phyloP scores from a whole-genome alignment of 345 rosid species.

The Noccaea caerulescens region DNA sequence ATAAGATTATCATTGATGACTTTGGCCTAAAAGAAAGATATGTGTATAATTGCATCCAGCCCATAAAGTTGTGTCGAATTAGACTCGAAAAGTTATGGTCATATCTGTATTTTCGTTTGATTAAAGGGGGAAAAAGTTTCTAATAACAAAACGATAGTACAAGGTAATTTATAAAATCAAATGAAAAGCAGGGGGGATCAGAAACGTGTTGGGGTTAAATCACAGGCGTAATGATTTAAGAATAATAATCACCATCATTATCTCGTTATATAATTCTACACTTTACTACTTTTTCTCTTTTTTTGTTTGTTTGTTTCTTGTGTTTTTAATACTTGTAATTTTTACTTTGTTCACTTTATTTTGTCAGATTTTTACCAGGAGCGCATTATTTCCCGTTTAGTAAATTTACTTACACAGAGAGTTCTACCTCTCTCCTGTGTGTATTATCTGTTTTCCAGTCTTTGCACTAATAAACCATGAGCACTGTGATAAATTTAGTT shows the following conservation, averaged over 20 bases:
- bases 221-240: slow-evolving; percentile 70
- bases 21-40: slow-evolving; percentile 7
- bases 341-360: slow-evolving; percentile 3
- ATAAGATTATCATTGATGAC: slow-evolving; percentile 22
- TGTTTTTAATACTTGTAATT: background rate
- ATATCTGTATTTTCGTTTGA: slow-evolving; percentile 22
- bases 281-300: slow-evolving; percentile 18
- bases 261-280: slow-evolving; percentile 30
- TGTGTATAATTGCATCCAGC: slow-evolving; percentile 40
- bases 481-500: slow-evolving; percentile 8
- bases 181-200: slow-evolving; percentile 23
- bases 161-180: slow-evolving; percentile 18
- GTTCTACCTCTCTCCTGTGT: slow-evolving; percentile 19
- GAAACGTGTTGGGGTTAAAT: slow-evolving; percentile 38
- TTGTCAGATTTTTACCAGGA: slow-evolving; percentile 23
- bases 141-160: slow-evolving; percentile 12
- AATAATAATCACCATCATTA: slow-evolving; percentile 74
- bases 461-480: slow-evolving; percentile 22
- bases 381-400: slow-evolving; percentile 36
- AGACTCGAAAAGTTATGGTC: slow-evolving; percentile 7
- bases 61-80: slow-evolving; percentile 42
- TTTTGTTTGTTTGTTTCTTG: background rate
- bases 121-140: slow-evolving; percentile 21
- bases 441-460: slow-evolving; percentile 36
- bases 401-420: background rate